Conservation (phyloP, 116 monocot species). For the Posidonia oceanica region DNA sequence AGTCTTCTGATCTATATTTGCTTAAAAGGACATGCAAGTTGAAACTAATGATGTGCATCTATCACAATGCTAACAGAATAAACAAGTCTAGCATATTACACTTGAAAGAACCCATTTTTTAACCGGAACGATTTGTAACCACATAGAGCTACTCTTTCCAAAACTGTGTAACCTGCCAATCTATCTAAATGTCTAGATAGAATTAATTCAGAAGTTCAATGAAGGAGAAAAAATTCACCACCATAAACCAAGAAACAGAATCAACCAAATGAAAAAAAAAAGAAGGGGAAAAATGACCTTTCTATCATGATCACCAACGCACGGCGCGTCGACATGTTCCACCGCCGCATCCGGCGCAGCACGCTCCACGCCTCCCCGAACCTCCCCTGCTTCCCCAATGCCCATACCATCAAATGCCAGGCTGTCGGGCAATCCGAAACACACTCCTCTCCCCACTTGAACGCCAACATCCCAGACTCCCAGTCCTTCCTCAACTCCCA, state of each 20-base stretch:
- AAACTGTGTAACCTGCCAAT: no score
- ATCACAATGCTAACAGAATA: no score
- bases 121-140: no score
- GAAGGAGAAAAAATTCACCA: no score
- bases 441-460: conserved; percentile 43
- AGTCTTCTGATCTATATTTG: no score
- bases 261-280: not conserved
- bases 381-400: conserved; percentile 33
- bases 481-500: conserved; percentile 51
- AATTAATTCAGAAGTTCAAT: no score
- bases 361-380: conserved; percentile 56
- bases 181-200: no score
- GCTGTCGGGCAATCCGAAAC: conserved; percentile 23
- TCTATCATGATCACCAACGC: conserved; percentile 57
- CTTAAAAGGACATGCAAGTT: no score
- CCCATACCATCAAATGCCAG: conserved; percentile 55
- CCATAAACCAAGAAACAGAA: not conserved
- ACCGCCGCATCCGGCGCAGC: conserved; percentile 30
- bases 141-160: no score
- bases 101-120: no score
- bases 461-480: conserved; percentile 41
- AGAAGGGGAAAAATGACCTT: conserved; percentile 19
- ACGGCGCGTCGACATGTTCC: conserved; percentile 24
- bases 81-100: no score
- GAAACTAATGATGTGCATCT: no score